A percentile compares a stretch with the other conserved stretches of the same genome.
Conservation (phyloP, 371 early-diverging fungal genomes). For the Dinochytrium kinnereticum region DNA sequence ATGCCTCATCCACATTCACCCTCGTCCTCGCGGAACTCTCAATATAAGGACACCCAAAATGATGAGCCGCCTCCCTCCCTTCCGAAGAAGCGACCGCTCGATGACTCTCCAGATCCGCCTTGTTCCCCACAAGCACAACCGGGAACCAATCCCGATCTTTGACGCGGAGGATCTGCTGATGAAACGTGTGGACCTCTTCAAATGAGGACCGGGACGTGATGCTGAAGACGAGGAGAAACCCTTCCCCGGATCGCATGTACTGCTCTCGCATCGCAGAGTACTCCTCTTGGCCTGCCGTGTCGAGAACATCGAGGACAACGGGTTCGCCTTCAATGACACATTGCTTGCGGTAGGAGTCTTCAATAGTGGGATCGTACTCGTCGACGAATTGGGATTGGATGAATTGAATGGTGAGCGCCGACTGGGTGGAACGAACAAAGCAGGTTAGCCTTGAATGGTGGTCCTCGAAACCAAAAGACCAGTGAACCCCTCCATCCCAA, state of each 20-base stretch:
- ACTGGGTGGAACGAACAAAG: too few species aligned
- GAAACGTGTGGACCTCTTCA: slow-evolving; percentile 77
- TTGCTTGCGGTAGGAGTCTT: slow-evolving; percentile 88
- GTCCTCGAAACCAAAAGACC: too few species aligned
- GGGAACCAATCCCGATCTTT: slow-evolving; percentile 81
- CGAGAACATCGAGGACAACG: slow-evolving; percentile 85
- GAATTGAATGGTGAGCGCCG: slow-evolving; percentile 90
- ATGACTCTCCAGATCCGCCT: slow-evolving; percentile 86
- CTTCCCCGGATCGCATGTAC: slow-evolving; percentile 89
- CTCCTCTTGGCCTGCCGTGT: slow-evolving; percentile 94
- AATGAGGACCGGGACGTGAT: slow-evolving; percentile 78
- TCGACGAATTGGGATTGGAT: slow-evolving; percentile 91
- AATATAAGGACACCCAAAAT: slow-evolving; percentile 78
- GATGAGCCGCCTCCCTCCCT: slow-evolving; percentile 82
- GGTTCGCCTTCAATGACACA: slow-evolving; percentile 85
- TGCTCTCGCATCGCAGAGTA: slow-evolving; percentile 81
- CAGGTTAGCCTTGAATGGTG: too few species aligned
- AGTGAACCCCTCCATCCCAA: too few species aligned
- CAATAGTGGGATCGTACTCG: slow-evolving; percentile 90
- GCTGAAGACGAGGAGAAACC: slow-evolving; percentile 80
- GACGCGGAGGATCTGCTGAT: slow-evolving; percentile 80
- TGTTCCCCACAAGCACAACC: slow-evolving; percentile 93
- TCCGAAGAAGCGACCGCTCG: slow-evolving; percentile 74
- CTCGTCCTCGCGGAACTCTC: slow-evolving; percentile 93
- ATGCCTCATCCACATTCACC: slow-evolving; percentile 92